These are phyloP conservation scores for Cladosporium sp. DNA, from an alignment of 2,329 filamentous ascomycete species.

Conservation along the genomic window DNA sequence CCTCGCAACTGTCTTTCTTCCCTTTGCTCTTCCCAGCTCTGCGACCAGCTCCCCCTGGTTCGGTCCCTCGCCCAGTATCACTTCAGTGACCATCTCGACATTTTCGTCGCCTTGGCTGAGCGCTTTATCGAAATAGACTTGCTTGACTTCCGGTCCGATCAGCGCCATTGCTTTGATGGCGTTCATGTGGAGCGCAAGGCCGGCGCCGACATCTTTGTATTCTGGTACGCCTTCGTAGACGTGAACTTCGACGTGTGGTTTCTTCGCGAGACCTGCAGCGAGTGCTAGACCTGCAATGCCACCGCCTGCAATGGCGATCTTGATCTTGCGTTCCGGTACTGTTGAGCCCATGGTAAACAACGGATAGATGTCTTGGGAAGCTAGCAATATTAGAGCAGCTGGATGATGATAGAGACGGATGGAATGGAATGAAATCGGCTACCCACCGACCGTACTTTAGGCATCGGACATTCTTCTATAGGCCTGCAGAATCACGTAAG, in stretches of 20 bases:
- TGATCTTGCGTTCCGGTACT: conserved; percentile 30
- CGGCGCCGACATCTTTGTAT: conserved; percentile 51
- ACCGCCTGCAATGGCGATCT: conserved; percentile 51
- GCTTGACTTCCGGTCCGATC: conserved; percentile 39
- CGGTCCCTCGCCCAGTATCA: conserved; percentile 36
- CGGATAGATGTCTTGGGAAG: no score
- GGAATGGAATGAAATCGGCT: background rate
- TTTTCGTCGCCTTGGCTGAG: conserved; percentile 47
- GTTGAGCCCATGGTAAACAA: conserved; percentile 11
- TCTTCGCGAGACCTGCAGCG: conserved; percentile 48
- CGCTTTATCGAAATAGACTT: conserved; percentile 51
- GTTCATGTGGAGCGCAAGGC: conserved; percentile 55
- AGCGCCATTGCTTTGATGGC: conserved; percentile 52
- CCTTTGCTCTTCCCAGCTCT: conserved; percentile 39
- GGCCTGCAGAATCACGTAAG: conserved; percentile 4
- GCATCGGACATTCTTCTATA: conserved; percentile 11
- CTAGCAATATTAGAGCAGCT: background rate
- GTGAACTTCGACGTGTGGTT: conserved; percentile 47
- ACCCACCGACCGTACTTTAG: background rate
- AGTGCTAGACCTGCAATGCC: conserved; percentile 54
- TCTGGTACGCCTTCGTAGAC: conserved; percentile 53
- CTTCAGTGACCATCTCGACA: conserved; percentile 36
- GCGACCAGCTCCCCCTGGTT: conserved; percentile 45
- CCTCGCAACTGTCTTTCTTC: conserved; percentile 43
- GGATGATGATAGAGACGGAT: background rate